phyloP scores from a whole-genome alignment of 495 filamentous ascomycete genomes.

The Aspergillus biplanus region DNA sequence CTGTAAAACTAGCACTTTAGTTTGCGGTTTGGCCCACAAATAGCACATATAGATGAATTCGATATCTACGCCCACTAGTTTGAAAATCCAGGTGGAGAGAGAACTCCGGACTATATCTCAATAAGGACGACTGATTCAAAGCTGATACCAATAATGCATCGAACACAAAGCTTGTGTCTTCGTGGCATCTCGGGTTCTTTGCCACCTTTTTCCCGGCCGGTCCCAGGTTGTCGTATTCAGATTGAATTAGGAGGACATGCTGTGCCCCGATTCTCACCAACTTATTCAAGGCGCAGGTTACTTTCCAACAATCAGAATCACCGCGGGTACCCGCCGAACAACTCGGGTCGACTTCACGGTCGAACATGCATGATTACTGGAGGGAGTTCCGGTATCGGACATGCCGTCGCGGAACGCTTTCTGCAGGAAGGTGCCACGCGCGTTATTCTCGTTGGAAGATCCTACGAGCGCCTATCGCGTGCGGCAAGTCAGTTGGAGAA shows the following conservation, averaged over 20 bases:
- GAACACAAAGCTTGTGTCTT: neutral
- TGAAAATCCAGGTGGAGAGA: neutral
- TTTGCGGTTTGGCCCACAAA: no score
- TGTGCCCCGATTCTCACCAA: neutral
- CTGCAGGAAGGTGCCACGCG: conserved; percentile 61
- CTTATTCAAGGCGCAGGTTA: neutral
- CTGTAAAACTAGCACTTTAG: no score
- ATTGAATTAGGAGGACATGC: neutral
- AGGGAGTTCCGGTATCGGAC: conserved; percentile 67
- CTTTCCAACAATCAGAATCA: neutral
- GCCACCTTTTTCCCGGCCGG: neutral
- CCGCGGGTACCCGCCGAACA: no score
- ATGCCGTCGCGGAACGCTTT: conserved; percentile 68
- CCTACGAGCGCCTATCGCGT: conserved; percentile 41
- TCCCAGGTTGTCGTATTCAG: neutral
- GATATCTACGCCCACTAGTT: no score
- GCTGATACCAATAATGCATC: conserved; percentile 7
- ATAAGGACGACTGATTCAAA: neutral
- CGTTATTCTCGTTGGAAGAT: conserved; percentile 57
- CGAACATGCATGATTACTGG: conserved; percentile 64
- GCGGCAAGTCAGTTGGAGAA: conserved; percentile 30
- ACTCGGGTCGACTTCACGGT: conserved; percentile 33
- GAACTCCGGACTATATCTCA: neutral
- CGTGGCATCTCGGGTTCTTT: neutral
- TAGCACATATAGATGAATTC: no score